Evolutionary conservation across 257 asterid genomes (phyloP).

Genomic region (Fraxinus cuspidata): DNA sequence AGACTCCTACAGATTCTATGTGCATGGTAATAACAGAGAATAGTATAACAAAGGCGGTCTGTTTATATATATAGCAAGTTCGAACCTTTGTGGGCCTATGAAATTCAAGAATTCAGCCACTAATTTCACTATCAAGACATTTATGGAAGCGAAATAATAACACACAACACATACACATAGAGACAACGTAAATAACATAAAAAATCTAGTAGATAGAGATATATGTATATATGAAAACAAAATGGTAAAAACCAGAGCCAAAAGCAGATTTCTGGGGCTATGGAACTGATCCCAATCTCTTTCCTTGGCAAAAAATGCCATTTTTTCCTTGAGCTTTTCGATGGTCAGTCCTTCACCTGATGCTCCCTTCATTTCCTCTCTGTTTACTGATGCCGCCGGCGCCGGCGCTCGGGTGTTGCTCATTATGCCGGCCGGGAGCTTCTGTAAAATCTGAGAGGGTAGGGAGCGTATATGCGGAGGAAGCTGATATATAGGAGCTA

Average conservation of each 20-base stretch:
- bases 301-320: slow-evolving; percentile 57
- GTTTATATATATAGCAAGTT: background rate
- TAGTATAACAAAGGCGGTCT: background rate
- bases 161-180: background rate
- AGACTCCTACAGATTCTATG: background rate
- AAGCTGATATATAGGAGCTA: background rate
- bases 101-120: background rate
- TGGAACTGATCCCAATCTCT: slow-evolving; percentile 67
- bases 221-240: background rate
- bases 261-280: slow-evolving; percentile 62
- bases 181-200: background rate
- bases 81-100: background rate
- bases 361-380: background rate
- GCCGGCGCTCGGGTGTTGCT: background rate
- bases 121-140: background rate
- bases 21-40: background rate
- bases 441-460: background rate
- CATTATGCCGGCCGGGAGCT: too few species aligned
- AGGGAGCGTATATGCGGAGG: background rate
- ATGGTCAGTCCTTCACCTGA: slow-evolving; percentile 34
- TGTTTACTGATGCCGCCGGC: background rate
- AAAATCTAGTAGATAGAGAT: background rate
- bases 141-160: background rate
- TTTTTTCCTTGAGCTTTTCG: slow-evolving; percentile 37
- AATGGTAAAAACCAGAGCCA: slow-evolving; percentile 47